These are phyloP conservation scores for Aureobasidium sp. DNA, from an alignment of 2,329 filamentous ascomycete species.

Conservation along the genomic window DNA sequence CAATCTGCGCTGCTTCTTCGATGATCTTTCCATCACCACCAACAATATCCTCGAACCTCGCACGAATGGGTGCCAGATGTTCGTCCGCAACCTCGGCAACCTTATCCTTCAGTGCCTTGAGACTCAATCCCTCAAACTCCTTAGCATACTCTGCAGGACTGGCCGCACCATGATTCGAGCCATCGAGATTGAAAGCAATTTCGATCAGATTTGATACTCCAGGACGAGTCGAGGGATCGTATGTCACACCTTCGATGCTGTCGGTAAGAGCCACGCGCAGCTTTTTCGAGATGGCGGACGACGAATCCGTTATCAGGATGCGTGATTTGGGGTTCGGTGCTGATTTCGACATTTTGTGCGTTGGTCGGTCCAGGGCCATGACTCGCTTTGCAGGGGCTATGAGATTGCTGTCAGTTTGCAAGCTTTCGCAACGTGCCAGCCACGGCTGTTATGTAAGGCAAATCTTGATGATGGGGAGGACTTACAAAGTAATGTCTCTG, in stretches of 20 bases:
- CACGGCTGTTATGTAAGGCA: too few species aligned
- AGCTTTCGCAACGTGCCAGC: too few species aligned
- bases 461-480: not conserved
- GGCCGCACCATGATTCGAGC: slow-evolving; percentile 32
- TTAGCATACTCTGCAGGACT: slow-evolving; percentile 39
- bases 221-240: slow-evolving; percentile 61
- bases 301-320: slow-evolving; percentile 71
- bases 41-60: slow-evolving; percentile 48
- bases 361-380: slow-evolving; percentile 78
- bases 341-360: slow-evolving; percentile 91
- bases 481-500: slow-evolving; percentile 65
- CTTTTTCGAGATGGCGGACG: slow-evolving; percentile 58
- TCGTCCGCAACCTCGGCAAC: slow-evolving; percentile 51
- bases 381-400: slow-evolving; percentile 71
- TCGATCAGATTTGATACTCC: slow-evolving; percentile 84
- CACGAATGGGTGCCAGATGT: slow-evolving; percentile 48
- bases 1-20: slow-evolving; percentile 49
- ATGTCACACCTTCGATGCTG: slow-evolving; percentile 57
- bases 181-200: slow-evolving; percentile 61
- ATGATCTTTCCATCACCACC: slow-evolving; percentile 43
- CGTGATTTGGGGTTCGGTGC: slow-evolving; percentile 61
- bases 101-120: slow-evolving; percentile 55
- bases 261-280: slow-evolving; percentile 72
- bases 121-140: slow-evolving; percentile 33
- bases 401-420: not conserved